phyloP scores from a whole-genome alignment of 169 alveolate species.

The Prorocentrum cordatum region DNA sequence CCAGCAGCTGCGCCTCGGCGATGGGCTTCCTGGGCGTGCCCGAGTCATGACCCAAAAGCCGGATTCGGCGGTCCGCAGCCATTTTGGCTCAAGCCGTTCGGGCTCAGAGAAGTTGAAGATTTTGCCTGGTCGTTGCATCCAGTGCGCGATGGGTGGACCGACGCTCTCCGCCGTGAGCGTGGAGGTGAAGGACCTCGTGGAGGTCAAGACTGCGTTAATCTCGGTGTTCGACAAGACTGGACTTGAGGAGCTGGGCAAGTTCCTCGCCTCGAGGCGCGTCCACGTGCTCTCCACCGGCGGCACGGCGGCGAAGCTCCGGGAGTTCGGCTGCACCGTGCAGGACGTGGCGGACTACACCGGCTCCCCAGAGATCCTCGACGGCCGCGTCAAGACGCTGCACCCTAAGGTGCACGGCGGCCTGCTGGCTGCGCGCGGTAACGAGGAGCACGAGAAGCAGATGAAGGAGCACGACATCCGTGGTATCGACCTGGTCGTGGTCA shows the following conservation, averaged over 20 bases:
- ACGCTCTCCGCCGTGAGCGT: constrained; percentile 36
- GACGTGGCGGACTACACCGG: constrained; percentile 72
- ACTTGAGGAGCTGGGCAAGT: constrained; percentile 45
- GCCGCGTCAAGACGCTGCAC: constrained; percentile 72
- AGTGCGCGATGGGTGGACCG: constrained; percentile 14
- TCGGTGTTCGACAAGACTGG: constrained; percentile 63
- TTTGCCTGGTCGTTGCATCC: too few relatives aligned
- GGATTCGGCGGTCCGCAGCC: too few relatives aligned
- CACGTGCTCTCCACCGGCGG: constrained; percentile 73
- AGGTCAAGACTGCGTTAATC: constrained; percentile 35
- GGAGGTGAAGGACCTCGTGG: background rate
- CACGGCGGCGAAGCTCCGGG: constrained; percentile 62
- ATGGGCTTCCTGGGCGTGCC: too few relatives aligned
- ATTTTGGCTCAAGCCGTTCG: too few relatives aligned
- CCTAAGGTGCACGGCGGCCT: constrained; percentile 74
- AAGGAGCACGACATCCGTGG: constrained; percentile 43
- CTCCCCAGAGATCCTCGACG: constrained; percentile 72
- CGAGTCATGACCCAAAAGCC: too few relatives aligned
- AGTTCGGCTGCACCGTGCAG: constrained; percentile 62
- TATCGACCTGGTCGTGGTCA: constrained; percentile 64
- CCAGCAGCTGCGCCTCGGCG: too few relatives aligned
- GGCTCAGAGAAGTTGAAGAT: too few relatives aligned
- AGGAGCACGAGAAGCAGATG: constrained; percentile 64
- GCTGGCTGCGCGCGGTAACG: constrained; percentile 71
- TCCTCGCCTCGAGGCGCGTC: constrained; percentile 31